Base-by-base conservation (phyloP, 139 green algal species). In the Axilococcus clingmanii region DNA sequence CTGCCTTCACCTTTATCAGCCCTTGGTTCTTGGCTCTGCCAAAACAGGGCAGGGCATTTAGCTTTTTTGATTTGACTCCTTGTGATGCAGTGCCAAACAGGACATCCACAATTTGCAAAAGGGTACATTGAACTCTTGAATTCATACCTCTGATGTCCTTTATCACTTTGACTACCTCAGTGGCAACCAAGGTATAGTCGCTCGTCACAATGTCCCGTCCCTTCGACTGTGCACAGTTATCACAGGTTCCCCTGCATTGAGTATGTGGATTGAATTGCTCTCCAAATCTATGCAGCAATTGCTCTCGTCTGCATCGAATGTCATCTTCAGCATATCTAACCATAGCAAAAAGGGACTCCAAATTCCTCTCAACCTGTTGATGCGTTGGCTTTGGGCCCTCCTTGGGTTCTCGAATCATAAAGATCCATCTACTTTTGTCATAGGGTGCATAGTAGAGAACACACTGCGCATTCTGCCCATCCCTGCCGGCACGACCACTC, bases 211-310 rank as follows among this genome's bases (percentile, higher is more conserved):
- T n/a, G n/a, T n/a, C n/a, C n/a, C n/a, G n/a, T n/a, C n/a, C n/a
- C n/a, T n/a, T n/a, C n/a, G n/a, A n/a, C n/a, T n/a, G n/a, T n/a
- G n/a, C n/a, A 72, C 84, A 93, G 24, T 81, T 78, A 71, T 94
- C 83, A 61, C 85, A 94, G 8, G 72, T 85, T 47, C 50, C 47
- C 2, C 40, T 29, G 72, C 85, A 94, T 20, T 66, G 35, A n/a
- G 46, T 55, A 2, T 57, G 35, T 24, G 56, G 14, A 24, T 55
- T 56, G 56, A 89, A 93, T n/a, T 22, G 41, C 68, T 94, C 84
- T 1, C 74, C 83, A 74, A 94, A 95, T 63, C 93, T 76, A n/a
- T 60, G 37, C 67, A 95, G 77, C 55, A 93, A 63, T 55, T 87
- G 61, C 49, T 80, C 63, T 22, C 86, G 68, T 6, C 86, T 66